These are phyloP conservation scores for Phytophthora tubulina DNA, from an alignment of 352 stramenopile species.

Conservation along the genomic window DNA sequence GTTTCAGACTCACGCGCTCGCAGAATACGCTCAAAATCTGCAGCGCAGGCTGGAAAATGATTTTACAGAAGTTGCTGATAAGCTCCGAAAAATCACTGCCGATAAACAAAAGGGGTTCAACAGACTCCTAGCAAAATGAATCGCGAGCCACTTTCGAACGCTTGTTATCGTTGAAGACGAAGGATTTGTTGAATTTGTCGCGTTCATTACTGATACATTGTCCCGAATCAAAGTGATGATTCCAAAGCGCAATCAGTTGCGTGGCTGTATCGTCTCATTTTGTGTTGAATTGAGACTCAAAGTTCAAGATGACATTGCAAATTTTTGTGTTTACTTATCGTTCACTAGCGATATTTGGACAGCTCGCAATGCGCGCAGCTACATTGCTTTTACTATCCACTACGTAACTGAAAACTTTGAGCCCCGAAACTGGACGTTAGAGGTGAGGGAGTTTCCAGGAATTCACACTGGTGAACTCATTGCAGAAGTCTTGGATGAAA, in stretches of 20 bases:
- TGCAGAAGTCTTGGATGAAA: neutral
- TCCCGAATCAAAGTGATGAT: constrained; percentile 11
- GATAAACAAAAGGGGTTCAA: constrained; percentile 11
- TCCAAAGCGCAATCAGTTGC: constrained; percentile 14
- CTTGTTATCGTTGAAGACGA: constrained; percentile 20
- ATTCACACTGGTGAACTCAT: constrained; percentile 5
- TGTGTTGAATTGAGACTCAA: neutral
- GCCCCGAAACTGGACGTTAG: constrained; percentile 16
- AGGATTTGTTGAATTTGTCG: constrained; percentile 22
- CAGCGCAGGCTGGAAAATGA: no score
- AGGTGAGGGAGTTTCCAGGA: constrained; percentile 15
- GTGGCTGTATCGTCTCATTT: constrained; percentile 13
- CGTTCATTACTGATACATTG: constrained; percentile 11
- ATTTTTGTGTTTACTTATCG: constrained; percentile 13
- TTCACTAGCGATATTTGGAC: constrained; percentile 27
- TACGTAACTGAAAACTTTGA: constrained; percentile 18
- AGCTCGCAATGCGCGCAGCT: constrained; percentile 9
- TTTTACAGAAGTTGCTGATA: no score
- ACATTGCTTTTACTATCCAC: constrained; percentile 24
- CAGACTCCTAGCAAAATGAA: constrained; percentile 12
- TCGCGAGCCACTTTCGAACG: constrained; percentile 17
- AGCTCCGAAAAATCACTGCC: constrained; percentile 2
- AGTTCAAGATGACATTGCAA: neutral
- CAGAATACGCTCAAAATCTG: no score
- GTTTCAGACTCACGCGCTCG: no score